These are phyloP conservation scores for Aphanomyces stellatus DNA, from an alignment of 352 stramenopile genomes.

Conservation along the genomic window DNA sequence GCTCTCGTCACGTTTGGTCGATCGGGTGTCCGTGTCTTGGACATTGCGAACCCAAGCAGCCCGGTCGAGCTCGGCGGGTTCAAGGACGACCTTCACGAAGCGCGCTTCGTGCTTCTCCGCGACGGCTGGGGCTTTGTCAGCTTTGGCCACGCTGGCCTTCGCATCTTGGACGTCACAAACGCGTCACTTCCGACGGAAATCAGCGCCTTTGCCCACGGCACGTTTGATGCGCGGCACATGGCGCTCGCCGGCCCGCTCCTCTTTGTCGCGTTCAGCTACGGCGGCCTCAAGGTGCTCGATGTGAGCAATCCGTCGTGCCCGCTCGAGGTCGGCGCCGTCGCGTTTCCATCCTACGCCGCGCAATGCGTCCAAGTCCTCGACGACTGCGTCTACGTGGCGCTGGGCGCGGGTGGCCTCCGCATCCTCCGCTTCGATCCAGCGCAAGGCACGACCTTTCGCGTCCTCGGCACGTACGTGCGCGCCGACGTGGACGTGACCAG, in stretches of 20 bases:
- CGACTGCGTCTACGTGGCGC: slow-evolving; percentile 3
- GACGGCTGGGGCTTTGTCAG: slow-evolving; percentile 19
- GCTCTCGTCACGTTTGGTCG: slow-evolving; percentile 18
- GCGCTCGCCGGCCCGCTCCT: not conserved
- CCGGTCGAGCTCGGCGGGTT: slow-evolving; percentile 18
- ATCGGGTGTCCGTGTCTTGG: slow-evolving; percentile 8
- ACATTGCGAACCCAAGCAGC: slow-evolving; percentile 17
- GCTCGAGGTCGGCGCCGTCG: not conserved
- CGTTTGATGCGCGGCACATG: slow-evolving; percentile 18
- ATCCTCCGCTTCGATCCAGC: not conserved
- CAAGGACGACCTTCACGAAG: slow-evolving; percentile 14
- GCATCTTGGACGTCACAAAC: slow-evolving; percentile 17
- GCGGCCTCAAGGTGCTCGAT: slow-evolving; percentile 14
- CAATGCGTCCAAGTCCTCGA: not conserved
- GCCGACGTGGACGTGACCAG: slow-evolving; percentile 9
- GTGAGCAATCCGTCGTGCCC: slow-evolving; percentile 13
- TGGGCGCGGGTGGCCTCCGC: slow-evolving; percentile 6
- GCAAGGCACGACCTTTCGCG: not conserved
- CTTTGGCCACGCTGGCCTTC: slow-evolving; percentile 18
- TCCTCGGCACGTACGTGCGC: slow-evolving; percentile 1
- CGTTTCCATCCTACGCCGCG: slow-evolving; percentile 7
- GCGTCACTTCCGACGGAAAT: slow-evolving; percentile 5
- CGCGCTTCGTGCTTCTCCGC: slow-evolving; percentile 13
- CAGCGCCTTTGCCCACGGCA: slow-evolving; percentile 1
- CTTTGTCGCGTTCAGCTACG: slow-evolving; percentile 19